Evolutionary conservation across 208 protist genomes (phyloP).

Genomic region (Phytomonas sp.): DNA sequence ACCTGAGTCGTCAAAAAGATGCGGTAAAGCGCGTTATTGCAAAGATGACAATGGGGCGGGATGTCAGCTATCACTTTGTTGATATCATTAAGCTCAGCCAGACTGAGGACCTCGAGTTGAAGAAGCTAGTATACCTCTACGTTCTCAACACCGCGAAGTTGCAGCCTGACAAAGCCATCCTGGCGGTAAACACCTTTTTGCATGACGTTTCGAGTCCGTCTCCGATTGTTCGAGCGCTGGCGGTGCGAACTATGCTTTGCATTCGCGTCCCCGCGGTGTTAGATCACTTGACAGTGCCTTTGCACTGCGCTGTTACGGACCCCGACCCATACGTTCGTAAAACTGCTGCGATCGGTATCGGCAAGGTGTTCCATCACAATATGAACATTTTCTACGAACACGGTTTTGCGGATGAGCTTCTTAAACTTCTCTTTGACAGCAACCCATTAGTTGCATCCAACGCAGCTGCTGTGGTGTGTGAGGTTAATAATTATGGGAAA

Average conservation of each 20-base stretch:
- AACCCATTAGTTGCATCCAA: slow-evolving; percentile 98
- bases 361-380: slow-evolving; percentile 98
- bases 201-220: slow-evolving; percentile 93
- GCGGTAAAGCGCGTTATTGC: slow-evolving; percentile 98
- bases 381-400: slow-evolving; percentile 93
- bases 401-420: slow-evolving; percentile 80
- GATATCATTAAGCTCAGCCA: slow-evolving; percentile 98
- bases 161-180: slow-evolving; percentile 96
- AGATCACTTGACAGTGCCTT: slow-evolving; percentile 97
- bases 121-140: slow-evolving; percentile 99
- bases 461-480: slow-evolving; percentile 94
- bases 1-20: slow-evolving; percentile 87
- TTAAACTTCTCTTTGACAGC: slow-evolving; percentile 93
- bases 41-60: slow-evolving; percentile 98
- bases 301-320: slow-evolving; percentile 88
- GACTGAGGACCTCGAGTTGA: slow-evolving; percentile 98
- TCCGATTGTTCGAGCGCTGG: slow-evolving; percentile 97
- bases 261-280: slow-evolving; percentile 97
- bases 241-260: slow-evolving; percentile 99
- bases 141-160: slow-evolving; percentile 98
- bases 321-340: slow-evolving; percentile 99
- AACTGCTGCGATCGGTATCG: slow-evolving; percentile 97
- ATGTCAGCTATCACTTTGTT: slow-evolving; percentile 94
- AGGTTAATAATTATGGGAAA: slow-evolving; percentile 51
- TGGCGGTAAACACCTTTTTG: slow-evolving; percentile 98